Conservation (phyloP, 176 grass and related monocot genomes). For the Avena atlantica region DNA sequence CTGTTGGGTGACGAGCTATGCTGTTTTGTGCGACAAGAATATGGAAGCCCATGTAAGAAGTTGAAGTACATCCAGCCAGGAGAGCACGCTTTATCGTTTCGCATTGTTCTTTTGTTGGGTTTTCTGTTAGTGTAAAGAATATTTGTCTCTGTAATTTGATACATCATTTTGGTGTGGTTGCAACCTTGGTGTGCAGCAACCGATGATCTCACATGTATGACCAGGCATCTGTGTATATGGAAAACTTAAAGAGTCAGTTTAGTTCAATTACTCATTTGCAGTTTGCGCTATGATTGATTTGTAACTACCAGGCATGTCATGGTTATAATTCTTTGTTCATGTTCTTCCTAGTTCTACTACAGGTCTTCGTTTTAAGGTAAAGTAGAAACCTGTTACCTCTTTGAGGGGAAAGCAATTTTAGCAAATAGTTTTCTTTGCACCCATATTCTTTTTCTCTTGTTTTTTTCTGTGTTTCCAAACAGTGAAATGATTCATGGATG, state of each 20-base stretch:
- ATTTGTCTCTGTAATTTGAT: constrained; percentile 1
- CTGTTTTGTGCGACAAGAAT: neutral
- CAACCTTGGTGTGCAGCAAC: neutral
- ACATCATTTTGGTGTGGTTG: constrained; percentile 39
- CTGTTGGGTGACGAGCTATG: neutral
- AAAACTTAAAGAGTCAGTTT: constrained; percentile 1
- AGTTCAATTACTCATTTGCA: neutral
- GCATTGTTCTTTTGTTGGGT: neutral
- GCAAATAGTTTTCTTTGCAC: neutral
- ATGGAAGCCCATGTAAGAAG: constrained; percentile 12
- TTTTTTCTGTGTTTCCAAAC: neutral
- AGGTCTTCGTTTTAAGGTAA: neutral
- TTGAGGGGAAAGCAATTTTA: neutral
- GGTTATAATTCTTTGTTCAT: neutral
- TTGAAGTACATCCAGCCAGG: neutral
- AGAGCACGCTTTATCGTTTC: neutral
- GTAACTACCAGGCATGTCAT: neutral
- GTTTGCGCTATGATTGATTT: neutral
- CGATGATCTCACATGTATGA: neutral
- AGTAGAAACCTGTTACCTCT: neutral
- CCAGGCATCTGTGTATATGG: constrained; percentile 44
- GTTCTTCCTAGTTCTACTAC: neutral
- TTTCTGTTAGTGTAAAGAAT: constrained; percentile 15
- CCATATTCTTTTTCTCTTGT: neutral
- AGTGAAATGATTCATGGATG: neutral